A percentile compares a stretch with the other conserved stretches of the same genome.
phyloP scores from a whole-genome alignment of 2,329 filamentous ascomycete species.

The Stenocarpella maydis region DNA sequence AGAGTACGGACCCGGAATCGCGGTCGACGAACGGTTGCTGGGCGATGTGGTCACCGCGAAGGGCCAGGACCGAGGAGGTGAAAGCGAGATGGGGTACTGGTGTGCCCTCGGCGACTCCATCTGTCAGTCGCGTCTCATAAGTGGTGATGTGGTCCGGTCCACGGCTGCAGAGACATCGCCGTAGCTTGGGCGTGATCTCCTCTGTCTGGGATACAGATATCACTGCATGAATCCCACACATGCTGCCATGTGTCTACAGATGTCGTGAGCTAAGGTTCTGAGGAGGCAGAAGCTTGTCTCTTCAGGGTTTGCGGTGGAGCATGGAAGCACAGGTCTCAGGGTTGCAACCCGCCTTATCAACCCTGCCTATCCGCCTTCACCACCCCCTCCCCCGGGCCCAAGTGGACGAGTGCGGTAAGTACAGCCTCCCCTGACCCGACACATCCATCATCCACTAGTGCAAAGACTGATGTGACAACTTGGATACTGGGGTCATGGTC shows the following conservation, averaged over 20 bases:
- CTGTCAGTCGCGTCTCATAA: slow-evolving; percentile 44
- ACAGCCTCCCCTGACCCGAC: background rate
- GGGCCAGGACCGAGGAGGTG: slow-evolving; percentile 85
- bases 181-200: slow-evolving; percentile 49
- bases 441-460: background rate
- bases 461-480: background rate
- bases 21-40: slow-evolving; percentile 75
- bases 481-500: background rate
- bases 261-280: background rate
- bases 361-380: too few relatives aligned
- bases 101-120: slow-evolving; percentile 36
- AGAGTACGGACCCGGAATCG: slow-evolving; percentile 71
- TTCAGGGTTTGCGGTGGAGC: slow-evolving; percentile 11
- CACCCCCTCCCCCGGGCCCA: background rate
- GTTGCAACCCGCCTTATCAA: background rate
- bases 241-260: slow-evolving; percentile 45
- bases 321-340: background rate
- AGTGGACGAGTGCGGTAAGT: too few relatives aligned
- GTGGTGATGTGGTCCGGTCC: slow-evolving; percentile 67
- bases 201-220: slow-evolving; percentile 50
- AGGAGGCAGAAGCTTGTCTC: background rate
- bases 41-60: slow-evolving; percentile 78
- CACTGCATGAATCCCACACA: slow-evolving; percentile 69
- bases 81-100: slow-evolving; percentile 64
- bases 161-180: slow-evolving; percentile 59